Base-by-base conservation (phyloP, 805 yeast genomes). In the Nakazawaea molendinolei region DNA sequence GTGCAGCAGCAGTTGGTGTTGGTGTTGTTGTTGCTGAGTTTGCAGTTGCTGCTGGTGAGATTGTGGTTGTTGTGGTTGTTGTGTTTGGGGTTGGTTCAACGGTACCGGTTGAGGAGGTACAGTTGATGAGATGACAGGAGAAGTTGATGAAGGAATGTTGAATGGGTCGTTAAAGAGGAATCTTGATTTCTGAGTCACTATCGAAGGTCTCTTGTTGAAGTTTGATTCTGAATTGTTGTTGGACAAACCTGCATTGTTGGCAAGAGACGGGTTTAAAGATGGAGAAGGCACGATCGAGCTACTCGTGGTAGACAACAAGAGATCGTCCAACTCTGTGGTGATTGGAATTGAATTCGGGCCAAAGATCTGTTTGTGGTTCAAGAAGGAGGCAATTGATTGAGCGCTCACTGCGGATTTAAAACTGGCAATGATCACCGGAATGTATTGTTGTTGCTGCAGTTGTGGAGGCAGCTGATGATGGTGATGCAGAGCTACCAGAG, bases 151-250 rank as follows among this genome's bases (percentile, higher is more conserved):
- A 18, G 35, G 32, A 31, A 34, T 32, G 17, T 42, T 56, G 47
- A 71, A 71, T 8, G 86, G 85, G 50, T 79, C 86, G 45, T 79
- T 71, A 51, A 80, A 80, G 25, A 80, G 63, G 48, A 80, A 79
- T 46, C 86, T 65, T n/a, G 84, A 76, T 45, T 84, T 60, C 50
- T 75, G 80, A 38, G 66, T 62, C 24, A 75, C 74, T 32, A 73
- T 53, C 13, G 77, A 67, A 34, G 76, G 74, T 48, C 81, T 64
- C 50, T 73, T 72, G 40, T 56, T 36, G 23, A 39, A 41, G 23
- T 34, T 28, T 9, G 25, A 15, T 28, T 23, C 17, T 23, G 38
- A 24, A 15, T 31, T 34, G n/a, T 33, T 32, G 26, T 22, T 30
- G 20, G 29, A 22, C 13, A 28, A 7, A 6, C 26, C 34, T 19